These are phyloP conservation scores for Euryodendron excelsum DNA, from an alignment of 148 eudicot species.

Conservation along the genomic window DNA sequence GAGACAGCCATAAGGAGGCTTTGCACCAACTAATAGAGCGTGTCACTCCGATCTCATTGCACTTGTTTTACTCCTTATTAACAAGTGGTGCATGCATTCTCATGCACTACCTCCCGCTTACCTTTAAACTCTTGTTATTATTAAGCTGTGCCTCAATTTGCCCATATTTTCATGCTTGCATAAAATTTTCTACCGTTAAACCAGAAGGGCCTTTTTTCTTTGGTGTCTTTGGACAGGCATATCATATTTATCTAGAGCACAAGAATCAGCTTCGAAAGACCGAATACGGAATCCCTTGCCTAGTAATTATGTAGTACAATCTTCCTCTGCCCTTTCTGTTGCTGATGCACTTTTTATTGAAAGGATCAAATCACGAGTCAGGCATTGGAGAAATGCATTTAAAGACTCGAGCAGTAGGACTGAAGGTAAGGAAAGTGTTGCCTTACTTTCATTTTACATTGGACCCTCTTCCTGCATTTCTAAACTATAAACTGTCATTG, in stretches of 20 bases:
- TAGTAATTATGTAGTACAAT: constrained; percentile 28
- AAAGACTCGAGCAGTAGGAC: constrained; percentile 33
- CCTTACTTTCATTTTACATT: constrained; percentile 5
- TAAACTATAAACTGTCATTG: constrained; percentile 18
- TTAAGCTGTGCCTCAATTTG: background rate
- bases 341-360: constrained; percentile 73
- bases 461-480: constrained; percentile 13
- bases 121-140: background rate
- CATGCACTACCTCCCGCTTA: background rate
- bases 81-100: background rate
- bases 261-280: constrained; percentile 61
- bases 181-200: background rate
- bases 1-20: background rate
- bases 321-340: constrained; percentile 50
- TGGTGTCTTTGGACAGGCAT: constrained; percentile 53
- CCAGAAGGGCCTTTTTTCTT: background rate
- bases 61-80: background rate
- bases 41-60: background rate
- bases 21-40: background rate
- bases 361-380: constrained; percentile 72
- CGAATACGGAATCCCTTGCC: constrained; percentile 39
- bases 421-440: constrained; percentile 51
- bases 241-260: constrained; percentile 88
- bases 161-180: constrained; percentile 10
- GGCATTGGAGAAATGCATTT: constrained; percentile 62